phyloP scores from a whole-genome alignment of 2,329 filamentous ascomycete species.

The Curvularia eragrostidis region DNA sequence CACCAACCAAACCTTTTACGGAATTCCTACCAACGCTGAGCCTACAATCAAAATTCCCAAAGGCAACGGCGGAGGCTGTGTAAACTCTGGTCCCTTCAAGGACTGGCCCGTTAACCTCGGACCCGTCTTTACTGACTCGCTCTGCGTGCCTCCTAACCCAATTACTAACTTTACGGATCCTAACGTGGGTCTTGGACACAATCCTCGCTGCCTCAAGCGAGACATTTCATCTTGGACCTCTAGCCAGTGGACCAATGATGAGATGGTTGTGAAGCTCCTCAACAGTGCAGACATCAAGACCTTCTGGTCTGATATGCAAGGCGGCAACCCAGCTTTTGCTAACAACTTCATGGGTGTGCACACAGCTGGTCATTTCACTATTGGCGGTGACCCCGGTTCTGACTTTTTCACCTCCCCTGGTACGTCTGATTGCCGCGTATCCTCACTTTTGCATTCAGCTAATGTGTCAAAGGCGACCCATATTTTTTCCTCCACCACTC shows the following conservation, averaged over 20 bases:
- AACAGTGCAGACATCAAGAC: conserved; percentile 43
- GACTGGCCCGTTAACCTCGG: conserved; percentile 55
- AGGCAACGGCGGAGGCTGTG: conserved; percentile 62
- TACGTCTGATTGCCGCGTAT: neutral
- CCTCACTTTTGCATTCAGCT: conserved; percentile 18
- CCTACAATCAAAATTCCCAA: conserved; percentile 51
- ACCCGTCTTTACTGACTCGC: conserved; percentile 53
- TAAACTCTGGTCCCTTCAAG: conserved; percentile 59
- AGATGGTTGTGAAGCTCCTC: conserved; percentile 34
- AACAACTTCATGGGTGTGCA: conserved; percentile 50
- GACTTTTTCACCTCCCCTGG: conserved; percentile 55
- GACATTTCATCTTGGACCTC: conserved; percentile 43
- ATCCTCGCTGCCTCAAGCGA: conserved; percentile 48
- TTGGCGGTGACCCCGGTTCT: conserved; percentile 53
- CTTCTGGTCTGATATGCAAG: conserved; percentile 51
- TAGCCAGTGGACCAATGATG: conserved; percentile 38
- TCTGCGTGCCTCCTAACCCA: conserved; percentile 34
- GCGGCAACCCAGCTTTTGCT: conserved; percentile 36
- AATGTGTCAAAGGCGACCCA: conserved; percentile 38
- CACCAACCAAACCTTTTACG: conserved; percentile 33
- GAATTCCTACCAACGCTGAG: conserved; percentile 29
- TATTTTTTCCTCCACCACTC: conserved; percentile 56
- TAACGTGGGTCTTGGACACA: conserved; percentile 31
- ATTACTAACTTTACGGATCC: conserved; percentile 39
- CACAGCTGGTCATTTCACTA: conserved; percentile 54